Conservation (phyloP, 805 yeast genomes). For the Ogataea siamensis region DNA sequence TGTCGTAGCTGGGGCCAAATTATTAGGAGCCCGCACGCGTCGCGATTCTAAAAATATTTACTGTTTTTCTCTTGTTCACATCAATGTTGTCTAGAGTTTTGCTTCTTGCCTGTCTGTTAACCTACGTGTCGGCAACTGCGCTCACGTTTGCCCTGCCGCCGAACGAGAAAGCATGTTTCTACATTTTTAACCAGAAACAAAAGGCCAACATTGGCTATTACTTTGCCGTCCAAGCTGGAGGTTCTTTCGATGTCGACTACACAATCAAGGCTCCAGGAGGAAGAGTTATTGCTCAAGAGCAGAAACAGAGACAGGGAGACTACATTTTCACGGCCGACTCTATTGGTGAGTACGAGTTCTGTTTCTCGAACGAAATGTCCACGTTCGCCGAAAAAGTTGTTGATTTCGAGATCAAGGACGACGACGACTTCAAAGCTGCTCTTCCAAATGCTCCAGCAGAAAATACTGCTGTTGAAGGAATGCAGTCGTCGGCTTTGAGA, state of each 20-base stretch:
- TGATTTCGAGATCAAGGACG: conserved; percentile 72
- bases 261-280: conserved; percentile 57
- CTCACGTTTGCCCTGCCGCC: conserved; percentile 76
- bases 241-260: conserved; percentile 78
- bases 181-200: conserved; percentile 60
- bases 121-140: conserved; percentile 45
- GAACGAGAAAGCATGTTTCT: conserved; percentile 69
- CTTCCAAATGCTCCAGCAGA: conserved; percentile 59
- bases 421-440: conserved; percentile 55
- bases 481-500: conserved; percentile 51
- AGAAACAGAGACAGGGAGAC: conserved; percentile 76
- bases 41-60: conserved; percentile 12
- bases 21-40: conserved; percentile 10
- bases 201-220: conserved; percentile 66
- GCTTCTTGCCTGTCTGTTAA: conserved; percentile 2
- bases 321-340: conserved; percentile 63
- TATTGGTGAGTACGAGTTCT: conserved; percentile 82
- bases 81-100: conserved; percentile 7
- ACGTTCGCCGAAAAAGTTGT: conserved; percentile 80
- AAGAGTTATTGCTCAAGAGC: conserved; percentile 49
- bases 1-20: too few relatives aligned
- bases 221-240: conserved; percentile 82
- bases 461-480: conserved; percentile 53
- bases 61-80: conserved; percentile 4
- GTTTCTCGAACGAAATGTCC: conserved; percentile 80